phyloP scores from a whole-genome alignment of 768 basidiomycete species.

The Pulveroboletus sp. region DNA sequence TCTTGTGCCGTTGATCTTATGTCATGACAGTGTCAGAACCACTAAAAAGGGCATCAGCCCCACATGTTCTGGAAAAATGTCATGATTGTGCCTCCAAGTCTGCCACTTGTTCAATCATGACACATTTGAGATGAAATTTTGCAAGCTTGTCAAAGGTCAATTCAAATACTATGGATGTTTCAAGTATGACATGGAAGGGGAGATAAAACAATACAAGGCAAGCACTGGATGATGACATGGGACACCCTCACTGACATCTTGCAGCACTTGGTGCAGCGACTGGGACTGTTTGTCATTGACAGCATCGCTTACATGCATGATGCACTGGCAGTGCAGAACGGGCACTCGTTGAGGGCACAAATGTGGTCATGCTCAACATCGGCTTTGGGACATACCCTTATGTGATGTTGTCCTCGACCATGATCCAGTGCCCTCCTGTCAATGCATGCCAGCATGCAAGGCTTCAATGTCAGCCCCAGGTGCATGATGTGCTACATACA shows the following conservation, averaged over 20 bases:
- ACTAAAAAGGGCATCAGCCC: slow-evolving; percentile 99
- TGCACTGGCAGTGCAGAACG: slow-evolving; percentile 71
- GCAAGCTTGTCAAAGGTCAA: slow-evolving; percentile 91
- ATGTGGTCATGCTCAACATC: slow-evolving; percentile 97
- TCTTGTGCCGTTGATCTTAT: neutral
- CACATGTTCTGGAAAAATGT: slow-evolving; percentile 96
- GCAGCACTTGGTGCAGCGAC: slow-evolving; percentile 76
- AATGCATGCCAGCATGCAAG: too few species aligned
- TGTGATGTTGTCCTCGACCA: slow-evolving; percentile 92
- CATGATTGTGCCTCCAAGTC: slow-evolving; percentile 89
- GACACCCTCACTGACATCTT: neutral
- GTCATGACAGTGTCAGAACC: slow-evolving; percentile 75
- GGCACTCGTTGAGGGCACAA: slow-evolving; percentile 94
- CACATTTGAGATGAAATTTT: slow-evolving; percentile 86
- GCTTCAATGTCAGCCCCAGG: too few species aligned
- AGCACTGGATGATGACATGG: slow-evolving; percentile 5
- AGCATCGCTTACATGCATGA: slow-evolving; percentile 81
- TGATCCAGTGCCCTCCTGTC: too few species aligned
- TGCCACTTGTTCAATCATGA: slow-evolving; percentile 94
- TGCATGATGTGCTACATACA: too few species aligned
- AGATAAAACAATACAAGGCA: slow-evolving; percentile 90
- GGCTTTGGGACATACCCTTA: slow-evolving; percentile 98
- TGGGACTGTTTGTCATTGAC: slow-evolving; percentile 87
- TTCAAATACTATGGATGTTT: slow-evolving; percentile 98
- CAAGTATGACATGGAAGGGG: slow-evolving; percentile 97